Evolutionary conservation across 768 basidiomycete species (phyloP).

Genomic region (Tricholoma furcatifolium): DNA sequence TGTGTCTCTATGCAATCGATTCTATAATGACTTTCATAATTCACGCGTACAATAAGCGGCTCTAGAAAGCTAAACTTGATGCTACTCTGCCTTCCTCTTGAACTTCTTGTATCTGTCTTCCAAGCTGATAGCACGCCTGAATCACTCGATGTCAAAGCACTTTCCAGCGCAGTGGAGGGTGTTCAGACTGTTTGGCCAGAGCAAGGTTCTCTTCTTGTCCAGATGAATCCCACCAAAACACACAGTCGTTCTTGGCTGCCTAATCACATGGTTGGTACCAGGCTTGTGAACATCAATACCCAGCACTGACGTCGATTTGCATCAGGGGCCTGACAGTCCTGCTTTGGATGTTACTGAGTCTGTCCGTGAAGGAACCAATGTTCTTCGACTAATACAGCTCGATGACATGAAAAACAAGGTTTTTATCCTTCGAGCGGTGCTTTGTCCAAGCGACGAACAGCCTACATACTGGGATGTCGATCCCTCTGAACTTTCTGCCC

Average conservation of each 20-base stretch:
- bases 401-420: conserved; percentile 36
- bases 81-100: conserved; percentile 32
- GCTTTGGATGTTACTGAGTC: conserved; percentile 38
- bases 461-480: conserved; percentile 4
- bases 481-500: background rate
- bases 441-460: background rate
- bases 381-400: conserved; percentile 50
- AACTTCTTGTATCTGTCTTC: conserved; percentile 20
- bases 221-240: conserved; percentile 38
- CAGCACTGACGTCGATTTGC: background rate
- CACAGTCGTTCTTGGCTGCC: conserved; percentile 43
- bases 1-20: conserved; percentile 10
- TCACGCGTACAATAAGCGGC: background rate
- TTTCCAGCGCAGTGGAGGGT: conserved; percentile 22
- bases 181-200: conserved; percentile 41
- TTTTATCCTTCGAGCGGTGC: conserved; percentile 43
- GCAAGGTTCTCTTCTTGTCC: conserved; percentile 42
- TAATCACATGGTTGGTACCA: conserved; percentile 35
- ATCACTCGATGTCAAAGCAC: conserved; percentile 19
- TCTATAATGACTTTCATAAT: background rate
- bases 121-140: conserved; percentile 10
- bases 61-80: conserved; percentile 26
- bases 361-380: conserved; percentile 44
- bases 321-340: conserved; percentile 26
- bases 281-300: background rate